Evolutionary conservation across 805 yeast species (phyloP).

Genomic region (Wickerhamiella galacta): DNA sequence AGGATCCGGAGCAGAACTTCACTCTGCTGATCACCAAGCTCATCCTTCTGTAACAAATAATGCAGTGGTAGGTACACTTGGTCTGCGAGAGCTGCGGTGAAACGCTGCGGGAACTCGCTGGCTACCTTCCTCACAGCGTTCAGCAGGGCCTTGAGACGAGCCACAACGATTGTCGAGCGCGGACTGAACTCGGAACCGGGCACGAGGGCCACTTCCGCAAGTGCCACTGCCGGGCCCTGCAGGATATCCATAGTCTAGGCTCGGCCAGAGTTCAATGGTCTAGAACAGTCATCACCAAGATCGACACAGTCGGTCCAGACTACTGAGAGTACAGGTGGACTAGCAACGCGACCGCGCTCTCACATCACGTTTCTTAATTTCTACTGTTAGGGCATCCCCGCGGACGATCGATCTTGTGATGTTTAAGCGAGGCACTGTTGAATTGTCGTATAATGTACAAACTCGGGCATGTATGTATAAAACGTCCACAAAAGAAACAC

Average conservation of each 20-base stretch:
- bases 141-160: conserved; percentile 1
- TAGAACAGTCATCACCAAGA: too few relatives aligned
- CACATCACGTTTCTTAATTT: too few relatives aligned
- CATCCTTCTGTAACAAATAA: conserved; percentile 31
- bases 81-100: conserved; percentile 29
- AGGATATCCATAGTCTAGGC: neutral
- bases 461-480: too few relatives aligned
- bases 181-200: conserved; percentile 12
- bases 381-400: too few relatives aligned
- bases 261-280: too few relatives aligned
- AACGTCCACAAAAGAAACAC: too few relatives aligned
- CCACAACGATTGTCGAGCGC: conserved; percentile 18
- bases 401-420: too few relatives aligned
- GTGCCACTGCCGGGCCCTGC: neutral
- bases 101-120: neutral
- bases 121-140: neutral
- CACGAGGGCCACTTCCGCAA: neutral
- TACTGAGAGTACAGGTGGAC: too few relatives aligned
- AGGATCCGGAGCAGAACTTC: conserved; percentile 33
- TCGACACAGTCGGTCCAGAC: too few relatives aligned
- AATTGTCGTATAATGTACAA: too few relatives aligned
- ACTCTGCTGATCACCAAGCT: conserved; percentile 30
- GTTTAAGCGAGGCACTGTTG: too few relatives aligned
- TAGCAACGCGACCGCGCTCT: too few relatives aligned
- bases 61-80: conserved; percentile 47